Conservation (phyloP, 192 early-diverging fungal species). For the Rhizoclosmatium globosum region DNA sequence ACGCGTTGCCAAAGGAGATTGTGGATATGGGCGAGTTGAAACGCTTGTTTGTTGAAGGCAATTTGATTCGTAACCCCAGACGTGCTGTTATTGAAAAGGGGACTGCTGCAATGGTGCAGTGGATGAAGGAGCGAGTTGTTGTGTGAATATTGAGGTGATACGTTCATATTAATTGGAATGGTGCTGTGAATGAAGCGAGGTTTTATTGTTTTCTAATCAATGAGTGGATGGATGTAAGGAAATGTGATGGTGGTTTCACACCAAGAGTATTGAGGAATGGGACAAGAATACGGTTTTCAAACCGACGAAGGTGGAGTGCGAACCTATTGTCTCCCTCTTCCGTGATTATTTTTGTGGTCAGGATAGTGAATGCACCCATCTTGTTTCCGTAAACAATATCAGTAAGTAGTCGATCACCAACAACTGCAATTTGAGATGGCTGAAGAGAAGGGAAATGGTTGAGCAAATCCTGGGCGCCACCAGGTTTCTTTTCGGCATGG, state of each 20-base stretch:
- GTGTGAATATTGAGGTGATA: not conserved
- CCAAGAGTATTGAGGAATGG: not conserved
- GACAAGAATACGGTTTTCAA: constrained; percentile 20
- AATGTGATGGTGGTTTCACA: not conserved
- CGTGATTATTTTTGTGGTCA: constrained; percentile 73
- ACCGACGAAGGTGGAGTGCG: constrained; percentile 55
- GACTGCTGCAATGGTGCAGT: constrained; percentile 43
- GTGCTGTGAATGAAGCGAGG: no score
- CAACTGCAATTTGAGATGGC: constrained; percentile 70
- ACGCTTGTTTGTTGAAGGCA: constrained; percentile 54
- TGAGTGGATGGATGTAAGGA: not conserved
- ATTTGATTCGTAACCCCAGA: constrained; percentile 45
- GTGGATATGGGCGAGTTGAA: constrained; percentile 48
- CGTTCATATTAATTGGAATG: no score
- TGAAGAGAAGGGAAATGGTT: constrained; percentile 48
- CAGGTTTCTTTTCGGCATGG: constrained; percentile 75
- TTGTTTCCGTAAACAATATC: constrained; percentile 88
- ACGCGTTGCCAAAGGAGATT: constrained; percentile 37
- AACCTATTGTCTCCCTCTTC: constrained; percentile 79
- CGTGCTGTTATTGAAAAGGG: constrained; percentile 43
- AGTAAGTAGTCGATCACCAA: constrained; percentile 89
- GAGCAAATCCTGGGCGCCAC: constrained; percentile 70
- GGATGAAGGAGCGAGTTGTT: constrained; percentile 40
- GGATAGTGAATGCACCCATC: constrained; percentile 74
- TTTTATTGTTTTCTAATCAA: no score